These are phyloP conservation scores for Cocos nucifera DNA, from an alignment of 176 grass and related monocot species.

Conservation along the genomic window DNA sequence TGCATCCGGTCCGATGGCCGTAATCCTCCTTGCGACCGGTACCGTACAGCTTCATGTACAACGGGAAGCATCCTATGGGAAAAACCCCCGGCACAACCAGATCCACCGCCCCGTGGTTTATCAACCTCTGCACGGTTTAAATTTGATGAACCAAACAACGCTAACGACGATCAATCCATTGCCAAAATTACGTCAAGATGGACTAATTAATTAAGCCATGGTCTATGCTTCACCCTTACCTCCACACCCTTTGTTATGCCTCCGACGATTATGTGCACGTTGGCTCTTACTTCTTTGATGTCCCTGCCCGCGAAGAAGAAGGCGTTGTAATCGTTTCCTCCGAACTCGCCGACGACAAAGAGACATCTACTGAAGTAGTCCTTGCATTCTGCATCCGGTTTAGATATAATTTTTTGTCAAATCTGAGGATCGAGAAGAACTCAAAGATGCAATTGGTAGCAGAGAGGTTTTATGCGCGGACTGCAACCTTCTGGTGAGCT, in stretches of 20 bases:
- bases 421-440: too few species aligned
- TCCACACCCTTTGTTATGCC: neutral
- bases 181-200: too few species aligned
- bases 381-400: conserved; percentile 26
- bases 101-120: conserved; percentile 53
- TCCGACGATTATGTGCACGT: conserved; percentile 1
- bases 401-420: neutral
- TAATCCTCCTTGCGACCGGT: conserved; percentile 47
- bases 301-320: conserved; percentile 18
- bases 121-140: neutral
- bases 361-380: conserved; percentile 21
- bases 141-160: too few species aligned
- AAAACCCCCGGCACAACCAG: conserved; percentile 85
- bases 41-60: conserved; percentile 61
- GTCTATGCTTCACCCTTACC: too few species aligned
- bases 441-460: too few species aligned
- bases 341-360: conserved; percentile 53
- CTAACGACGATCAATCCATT: too few species aligned
- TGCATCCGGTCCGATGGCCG: conserved; percentile 41
- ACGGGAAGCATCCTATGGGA: conserved; percentile 73
- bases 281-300: conserved; percentile 4
- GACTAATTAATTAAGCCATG: too few species aligned
- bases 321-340: conserved; percentile 43
- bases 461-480: too few species aligned
- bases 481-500: neutral